Evolutionary conservation across 2,329 filamentous ascomycete species (phyloP).

Genomic region (Aspergillus japonicus): DNA sequence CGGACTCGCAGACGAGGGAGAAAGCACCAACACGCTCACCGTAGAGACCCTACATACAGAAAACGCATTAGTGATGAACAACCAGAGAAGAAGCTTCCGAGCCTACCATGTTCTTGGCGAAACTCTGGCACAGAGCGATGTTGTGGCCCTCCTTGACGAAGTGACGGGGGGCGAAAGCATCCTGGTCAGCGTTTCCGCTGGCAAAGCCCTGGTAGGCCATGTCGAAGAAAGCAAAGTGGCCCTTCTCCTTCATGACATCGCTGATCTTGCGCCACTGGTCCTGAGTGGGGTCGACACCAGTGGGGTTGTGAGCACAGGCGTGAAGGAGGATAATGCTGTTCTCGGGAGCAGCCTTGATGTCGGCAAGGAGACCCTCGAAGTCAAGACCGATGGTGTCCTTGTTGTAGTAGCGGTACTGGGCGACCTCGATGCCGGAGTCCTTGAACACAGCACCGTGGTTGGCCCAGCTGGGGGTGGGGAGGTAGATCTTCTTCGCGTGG

Average conservation of each 20-base stretch:
- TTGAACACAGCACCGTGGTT: slow-evolving; percentile 97
- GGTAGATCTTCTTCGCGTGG: slow-evolving; percentile 90
- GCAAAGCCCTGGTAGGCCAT: slow-evolving; percentile 99
- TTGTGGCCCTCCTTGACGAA: slow-evolving; percentile 92
- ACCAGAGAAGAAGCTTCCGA: background rate
- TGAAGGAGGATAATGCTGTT: slow-evolving; percentile 91
- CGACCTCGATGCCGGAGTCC: slow-evolving; percentile 84
- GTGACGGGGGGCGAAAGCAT: slow-evolving; percentile 89
- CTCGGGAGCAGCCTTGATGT: slow-evolving; percentile 84
- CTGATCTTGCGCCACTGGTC: slow-evolving; percentile 94
- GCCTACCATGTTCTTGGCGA: slow-evolving; percentile 97
- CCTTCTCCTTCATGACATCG: slow-evolving; percentile 77
- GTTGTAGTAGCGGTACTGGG: slow-evolving; percentile 99
- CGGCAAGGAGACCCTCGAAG: slow-evolving; percentile 87
- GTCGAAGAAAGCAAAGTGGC: slow-evolving; percentile 95
- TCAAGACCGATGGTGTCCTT: slow-evolving; percentile 97
- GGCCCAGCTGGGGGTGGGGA: slow-evolving; percentile 94
- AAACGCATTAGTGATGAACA: background rate
- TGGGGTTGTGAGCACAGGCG: slow-evolving; percentile 97
- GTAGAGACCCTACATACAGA: slow-evolving; percentile 72
- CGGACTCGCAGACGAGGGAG: slow-evolving; percentile 80
- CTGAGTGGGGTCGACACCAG: slow-evolving; percentile 86
- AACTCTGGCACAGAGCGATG: slow-evolving; percentile 84
- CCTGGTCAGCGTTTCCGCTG: slow-evolving; percentile 84
- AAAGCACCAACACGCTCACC: slow-evolving; percentile 97